A percentile compares a stretch with the other conserved stretches of the same genome.
Evolutionary conservation across 176 grass and related monocot genomes (phyloP).

Genomic region (Oropetium thomaeum): DNA sequence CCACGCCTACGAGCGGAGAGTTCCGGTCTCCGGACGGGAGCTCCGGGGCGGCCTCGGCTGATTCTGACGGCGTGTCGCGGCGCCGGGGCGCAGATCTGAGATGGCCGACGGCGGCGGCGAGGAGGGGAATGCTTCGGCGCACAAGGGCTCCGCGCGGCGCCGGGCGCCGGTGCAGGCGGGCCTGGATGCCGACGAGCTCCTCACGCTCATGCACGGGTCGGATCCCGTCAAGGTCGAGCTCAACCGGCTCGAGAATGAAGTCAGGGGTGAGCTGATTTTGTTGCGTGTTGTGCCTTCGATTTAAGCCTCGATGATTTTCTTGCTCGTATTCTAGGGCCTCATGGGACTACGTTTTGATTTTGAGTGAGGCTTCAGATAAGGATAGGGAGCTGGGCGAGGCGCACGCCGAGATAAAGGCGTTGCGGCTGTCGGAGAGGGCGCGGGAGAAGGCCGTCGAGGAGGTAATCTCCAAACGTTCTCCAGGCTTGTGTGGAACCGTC

Average conservation of each 20-base stretch:
- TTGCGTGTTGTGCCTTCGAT: neutral
- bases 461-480: constrained; percentile 38
- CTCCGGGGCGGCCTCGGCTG: neutral
- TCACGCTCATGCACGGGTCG: constrained; percentile 89
- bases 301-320: neutral
- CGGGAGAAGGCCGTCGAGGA: constrained; percentile 92
- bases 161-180: constrained; percentile 47
- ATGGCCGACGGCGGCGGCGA: constrained; percentile 77
- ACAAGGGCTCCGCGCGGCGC: constrained; percentile 49
- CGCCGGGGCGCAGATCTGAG: constrained; percentile 63
- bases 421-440: constrained; percentile 84
- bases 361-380: constrained; percentile 55
- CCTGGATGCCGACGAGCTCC: constrained; percentile 76
- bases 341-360: constrained; percentile 10
- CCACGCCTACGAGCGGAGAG: neutral
- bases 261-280: constrained; percentile 78
- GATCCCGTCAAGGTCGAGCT: constrained; percentile 99
- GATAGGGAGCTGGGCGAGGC: constrained; percentile 86
- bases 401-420: constrained; percentile 81
- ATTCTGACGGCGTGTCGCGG: constrained; percentile 35
- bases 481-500: neutral
- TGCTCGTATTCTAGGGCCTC: neutral
- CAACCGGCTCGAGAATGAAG: constrained; percentile 91
- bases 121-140: constrained; percentile 50
- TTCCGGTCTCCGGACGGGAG: neutral